These are phyloP conservation scores for Monoraphidium neglectum DNA, from an alignment of 139 green algal genomes.

Conservation along the genomic window DNA sequence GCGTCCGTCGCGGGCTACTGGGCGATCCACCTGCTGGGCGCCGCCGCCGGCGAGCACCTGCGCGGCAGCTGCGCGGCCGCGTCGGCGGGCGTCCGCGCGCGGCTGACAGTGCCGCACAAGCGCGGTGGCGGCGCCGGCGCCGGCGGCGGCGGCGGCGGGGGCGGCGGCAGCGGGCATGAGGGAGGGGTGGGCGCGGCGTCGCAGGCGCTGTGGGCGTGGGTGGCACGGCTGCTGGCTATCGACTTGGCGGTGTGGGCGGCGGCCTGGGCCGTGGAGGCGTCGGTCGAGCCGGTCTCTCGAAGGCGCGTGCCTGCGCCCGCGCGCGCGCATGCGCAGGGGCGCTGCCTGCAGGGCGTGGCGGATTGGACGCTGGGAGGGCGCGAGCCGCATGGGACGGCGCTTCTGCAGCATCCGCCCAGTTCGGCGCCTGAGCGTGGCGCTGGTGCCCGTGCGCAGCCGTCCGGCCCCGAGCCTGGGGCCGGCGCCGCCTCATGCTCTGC, in stretches of 20 bases:
- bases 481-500: background rate
- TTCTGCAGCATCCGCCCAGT: no score
- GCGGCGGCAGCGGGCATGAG: background rate
- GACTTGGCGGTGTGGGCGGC: slow-evolving; percentile 38
- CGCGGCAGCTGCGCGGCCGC: background rate
- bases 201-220: slow-evolving; percentile 30
- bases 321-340: no score
- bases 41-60: slow-evolving; percentile 26
- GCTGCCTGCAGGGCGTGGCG: no score
- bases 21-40: slow-evolving; percentile 65
- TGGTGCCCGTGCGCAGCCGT: background rate
- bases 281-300: slow-evolving; percentile 62
- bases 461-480: background rate
- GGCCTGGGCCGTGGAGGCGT: slow-evolving; percentile 15
- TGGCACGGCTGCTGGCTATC: slow-evolving; percentile 13
- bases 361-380: no score
- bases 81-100: background rate
- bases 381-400: no score
- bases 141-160: background rate
- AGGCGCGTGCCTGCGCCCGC: slow-evolving; percentile 19
- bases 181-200: background rate
- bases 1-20: slow-evolving; percentile 75
- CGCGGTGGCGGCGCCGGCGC: background rate
- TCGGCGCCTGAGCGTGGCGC: background rate
- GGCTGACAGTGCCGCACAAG: background rate